Conservation (phyloP, 179 eudicot genomes). For the Silene coronaria region DNA sequence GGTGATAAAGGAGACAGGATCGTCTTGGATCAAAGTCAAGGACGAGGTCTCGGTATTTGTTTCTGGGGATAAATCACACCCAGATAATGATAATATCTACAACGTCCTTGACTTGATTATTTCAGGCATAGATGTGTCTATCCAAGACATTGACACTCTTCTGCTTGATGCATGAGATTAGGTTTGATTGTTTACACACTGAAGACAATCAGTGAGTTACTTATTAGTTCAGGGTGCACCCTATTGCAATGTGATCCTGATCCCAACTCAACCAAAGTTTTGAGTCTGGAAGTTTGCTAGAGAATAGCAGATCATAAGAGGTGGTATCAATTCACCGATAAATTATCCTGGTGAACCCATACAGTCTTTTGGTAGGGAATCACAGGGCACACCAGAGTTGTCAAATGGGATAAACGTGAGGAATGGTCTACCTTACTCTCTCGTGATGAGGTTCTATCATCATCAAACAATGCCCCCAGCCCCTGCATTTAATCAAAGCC, state of each 20-base stretch:
- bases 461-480: slow-evolving; percentile 29
- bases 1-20: slow-evolving; percentile 80
- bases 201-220: background rate
- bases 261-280: slow-evolving; percentile 24
- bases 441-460: slow-evolving; percentile 24
- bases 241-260: slow-evolving; percentile 24
- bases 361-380: slow-evolving; percentile 20
- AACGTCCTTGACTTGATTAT: slow-evolving; percentile 43
- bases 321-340: slow-evolving; percentile 21
- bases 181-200: background rate
- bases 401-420: slow-evolving; percentile 20
- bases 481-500: slow-evolving; percentile 34
- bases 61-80: slow-evolving; percentile 66
- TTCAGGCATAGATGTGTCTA: slow-evolving; percentile 34
- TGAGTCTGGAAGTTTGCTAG: slow-evolving; percentile 22
- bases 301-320: slow-evolving; percentile 20
- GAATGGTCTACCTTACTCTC: slow-evolving; percentile 25
- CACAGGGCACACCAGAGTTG: slow-evolving; percentile 18
- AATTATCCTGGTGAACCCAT: slow-evolving; percentile 15
- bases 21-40: slow-evolving; percentile 76
- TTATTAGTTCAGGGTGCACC: background rate
- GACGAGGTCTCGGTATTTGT: slow-evolving; percentile 63
- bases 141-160: slow-evolving; percentile 33
- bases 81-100: slow-evolving; percentile 43
- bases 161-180: slow-evolving; percentile 22